A percentile compares a stretch with the other conserved stretches of the same genome.
Conservation (phyloP, 441 rosid genomes). For the Eutrema salsugineum region DNA sequence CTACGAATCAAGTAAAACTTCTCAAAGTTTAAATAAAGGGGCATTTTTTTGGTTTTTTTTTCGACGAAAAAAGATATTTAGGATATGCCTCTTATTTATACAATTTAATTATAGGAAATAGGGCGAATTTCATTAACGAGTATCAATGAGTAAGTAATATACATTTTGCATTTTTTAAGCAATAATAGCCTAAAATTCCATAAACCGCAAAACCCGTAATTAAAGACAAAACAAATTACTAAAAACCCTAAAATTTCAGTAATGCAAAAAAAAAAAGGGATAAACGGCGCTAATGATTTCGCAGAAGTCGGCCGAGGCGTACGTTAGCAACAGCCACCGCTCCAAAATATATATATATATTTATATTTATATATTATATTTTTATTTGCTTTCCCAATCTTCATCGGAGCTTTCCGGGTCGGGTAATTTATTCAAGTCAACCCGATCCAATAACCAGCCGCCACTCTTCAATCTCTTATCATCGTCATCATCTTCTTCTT, state of each 20-base stretch:
- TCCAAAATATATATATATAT: not conserved
- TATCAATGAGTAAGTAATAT: conserved; percentile 23
- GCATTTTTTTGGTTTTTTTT: too few species aligned
- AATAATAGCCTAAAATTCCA: conserved; percentile 25
- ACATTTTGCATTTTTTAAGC: conserved; percentile 29
- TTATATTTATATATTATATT: not conserved
- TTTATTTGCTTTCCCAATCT: conserved; percentile 25
- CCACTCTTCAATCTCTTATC: conserved; percentile 30
- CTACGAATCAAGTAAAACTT: too few species aligned
- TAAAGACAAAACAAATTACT: not conserved
- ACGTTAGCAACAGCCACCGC: conserved; percentile 56
- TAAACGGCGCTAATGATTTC: conserved; percentile 10
- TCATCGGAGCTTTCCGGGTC: conserved; percentile 56
- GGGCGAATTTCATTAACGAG: not conserved
- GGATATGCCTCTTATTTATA: not conserved
- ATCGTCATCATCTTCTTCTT: not conserved
- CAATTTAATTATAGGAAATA: not conserved
- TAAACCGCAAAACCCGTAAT: conserved; percentile 16
- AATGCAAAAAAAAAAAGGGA: conserved; percentile 44
- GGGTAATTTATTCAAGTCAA: conserved; percentile 63
- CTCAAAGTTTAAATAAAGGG: too few species aligned
- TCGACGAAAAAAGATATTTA: not conserved
- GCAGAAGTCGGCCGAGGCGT: conserved; percentile 30
- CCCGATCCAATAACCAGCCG: conserved; percentile 40
- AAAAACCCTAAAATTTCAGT: conserved; percentile 20